phyloP scores from a whole-genome alignment of 2,329 filamentous ascomycete species.

The Aspergillus tamarii region DNA sequence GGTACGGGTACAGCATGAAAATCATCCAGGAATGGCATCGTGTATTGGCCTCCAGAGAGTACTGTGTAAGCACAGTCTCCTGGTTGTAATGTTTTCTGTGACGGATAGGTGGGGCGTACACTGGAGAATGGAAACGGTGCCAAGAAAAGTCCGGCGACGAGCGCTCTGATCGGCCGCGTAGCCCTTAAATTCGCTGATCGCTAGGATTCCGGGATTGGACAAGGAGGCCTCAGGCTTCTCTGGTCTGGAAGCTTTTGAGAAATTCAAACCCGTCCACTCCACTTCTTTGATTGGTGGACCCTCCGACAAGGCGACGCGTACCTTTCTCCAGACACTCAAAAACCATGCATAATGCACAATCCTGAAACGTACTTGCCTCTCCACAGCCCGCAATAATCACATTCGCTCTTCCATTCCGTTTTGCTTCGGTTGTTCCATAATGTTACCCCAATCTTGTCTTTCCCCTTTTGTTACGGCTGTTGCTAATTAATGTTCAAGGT shows the following conservation, averaged over 20 bases:
- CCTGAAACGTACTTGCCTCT: slow-evolving; percentile 5
- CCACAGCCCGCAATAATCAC: slow-evolving; percentile 1
- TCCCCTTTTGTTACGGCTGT: not conserved
- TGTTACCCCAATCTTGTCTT: not conserved
- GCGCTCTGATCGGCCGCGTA: slow-evolving; percentile 24
- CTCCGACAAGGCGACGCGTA: slow-evolving; percentile 6
- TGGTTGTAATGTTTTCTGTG: slow-evolving; percentile 3
- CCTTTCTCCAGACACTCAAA: slow-evolving; percentile 7
- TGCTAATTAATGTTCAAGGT: not conserved
- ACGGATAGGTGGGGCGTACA: slow-evolving; percentile 8
- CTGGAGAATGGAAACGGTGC: slow-evolving; percentile 20
- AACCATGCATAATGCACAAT: not conserved
- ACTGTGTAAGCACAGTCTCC: slow-evolving; percentile 3
- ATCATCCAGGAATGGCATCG: not conserved
- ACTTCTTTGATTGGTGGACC: not conserved
- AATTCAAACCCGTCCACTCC: slow-evolving; percentile 16
- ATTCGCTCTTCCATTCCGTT: not conserved
- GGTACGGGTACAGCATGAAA: not conserved
- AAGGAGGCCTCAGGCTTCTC: slow-evolving; percentile 1
- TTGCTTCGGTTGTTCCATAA: not conserved
- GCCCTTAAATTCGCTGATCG: slow-evolving; percentile 20
- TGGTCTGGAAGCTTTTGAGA: slow-evolving; percentile 19
- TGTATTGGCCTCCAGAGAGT: not conserved
- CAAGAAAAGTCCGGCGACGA: slow-evolving; percentile 23
- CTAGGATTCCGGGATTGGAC: slow-evolving; percentile 14